Conservation (phyloP, 768 basidiomycete species). For the Psilocybe sp. region DNA sequence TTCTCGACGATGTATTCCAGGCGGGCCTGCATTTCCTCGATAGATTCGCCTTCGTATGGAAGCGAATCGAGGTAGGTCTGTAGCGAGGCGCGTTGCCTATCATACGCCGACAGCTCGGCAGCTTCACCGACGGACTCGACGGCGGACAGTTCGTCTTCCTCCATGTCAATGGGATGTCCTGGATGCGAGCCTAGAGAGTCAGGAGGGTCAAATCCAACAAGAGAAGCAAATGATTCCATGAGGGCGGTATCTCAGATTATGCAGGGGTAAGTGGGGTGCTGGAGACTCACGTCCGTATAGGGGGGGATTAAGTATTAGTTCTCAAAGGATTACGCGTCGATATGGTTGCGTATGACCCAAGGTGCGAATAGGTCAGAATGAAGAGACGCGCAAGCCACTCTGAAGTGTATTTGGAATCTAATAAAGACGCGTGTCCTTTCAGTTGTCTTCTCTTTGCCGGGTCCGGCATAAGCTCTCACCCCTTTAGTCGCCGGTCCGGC, state of each 20-base stretch:
- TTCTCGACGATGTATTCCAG: conserved; percentile 69
- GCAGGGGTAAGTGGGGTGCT: background rate
- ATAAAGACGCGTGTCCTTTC: conserved; percentile 17
- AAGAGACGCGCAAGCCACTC: conserved; percentile 23
- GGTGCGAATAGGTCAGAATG: background rate
- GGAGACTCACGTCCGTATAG: conserved; percentile 8
- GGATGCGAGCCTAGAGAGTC: conserved; percentile 10
- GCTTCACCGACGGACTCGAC: conserved; percentile 35
- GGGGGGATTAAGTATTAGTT: conserved; percentile 5
- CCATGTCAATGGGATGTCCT: conserved; percentile 35
- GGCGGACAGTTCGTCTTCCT: conserved; percentile 56
- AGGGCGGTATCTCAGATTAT: background rate
- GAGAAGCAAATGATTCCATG: conserved; percentile 2
- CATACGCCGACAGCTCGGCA: conserved; percentile 39
- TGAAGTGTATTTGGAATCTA: background rate
- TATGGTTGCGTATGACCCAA: conserved; percentile 8
- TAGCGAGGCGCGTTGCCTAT: conserved; percentile 59
- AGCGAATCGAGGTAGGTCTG: conserved; percentile 64
- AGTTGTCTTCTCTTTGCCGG: conserved; percentile 15
- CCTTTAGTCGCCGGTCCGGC: conserved; percentile 1
- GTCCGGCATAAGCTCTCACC: background rate
- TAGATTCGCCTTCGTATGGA: conserved; percentile 72
- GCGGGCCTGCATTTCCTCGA: conserved; percentile 67
- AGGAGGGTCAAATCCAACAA: conserved; percentile 4
- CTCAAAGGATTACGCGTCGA: conserved; percentile 24